Evolutionary conservation across 805 yeast species (phyloP), one percentile per base, ranked within the genome.

Genomic region (Blastobotrys americana): DNA sequence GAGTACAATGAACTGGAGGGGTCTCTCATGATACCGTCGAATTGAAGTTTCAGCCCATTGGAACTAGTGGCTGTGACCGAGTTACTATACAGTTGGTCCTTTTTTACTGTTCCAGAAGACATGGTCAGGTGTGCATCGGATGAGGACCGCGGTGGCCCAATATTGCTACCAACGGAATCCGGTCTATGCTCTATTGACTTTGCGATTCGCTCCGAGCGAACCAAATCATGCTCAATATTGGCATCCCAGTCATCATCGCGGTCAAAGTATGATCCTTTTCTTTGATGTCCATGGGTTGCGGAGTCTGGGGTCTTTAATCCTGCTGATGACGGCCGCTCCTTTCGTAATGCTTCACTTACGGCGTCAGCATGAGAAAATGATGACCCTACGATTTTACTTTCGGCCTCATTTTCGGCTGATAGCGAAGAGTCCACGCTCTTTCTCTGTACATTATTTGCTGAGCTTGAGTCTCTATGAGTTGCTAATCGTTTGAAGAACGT

Each of bases 231-330:
- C 44, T 74, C 77, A 44, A 75, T 79, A 37, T 79, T 82, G 9
- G 90, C 94, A 61, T 87, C 90, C 96, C 96, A 88, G 63, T 87
- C 96, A 54, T 84, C 95, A 60, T 88, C 96, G 46, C 81, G 67
- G 58, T 88, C 95, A 37, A 78, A 69, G 57, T 81, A 82, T 45
- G 64, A 41, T 10, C 16, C 41, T 41, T 23, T 27, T 18, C 18
- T 34, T 34, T 16, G 27, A 34, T 8, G 23, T 23, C 13, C 37
- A 16, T 34, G 4, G 37, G 17, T 10, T 19, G 13, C 19, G 10
- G 52, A 35, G 25, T 43, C 27, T 9, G 3, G 37, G 20, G 23
- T 47, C 34, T 15, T 36, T 40, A 37, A 37, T 16, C 45, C 31
- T 37, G 46, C 51, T 40, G 42, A 19, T 57, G 51, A n/a, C 66